Percentiles rank a stretch among this genome's conserved stretches.
Evolutionary conservation across 2,329 filamentous ascomycete genomes (phyloP).

Genomic region (Sporothrix luriei): DNA sequence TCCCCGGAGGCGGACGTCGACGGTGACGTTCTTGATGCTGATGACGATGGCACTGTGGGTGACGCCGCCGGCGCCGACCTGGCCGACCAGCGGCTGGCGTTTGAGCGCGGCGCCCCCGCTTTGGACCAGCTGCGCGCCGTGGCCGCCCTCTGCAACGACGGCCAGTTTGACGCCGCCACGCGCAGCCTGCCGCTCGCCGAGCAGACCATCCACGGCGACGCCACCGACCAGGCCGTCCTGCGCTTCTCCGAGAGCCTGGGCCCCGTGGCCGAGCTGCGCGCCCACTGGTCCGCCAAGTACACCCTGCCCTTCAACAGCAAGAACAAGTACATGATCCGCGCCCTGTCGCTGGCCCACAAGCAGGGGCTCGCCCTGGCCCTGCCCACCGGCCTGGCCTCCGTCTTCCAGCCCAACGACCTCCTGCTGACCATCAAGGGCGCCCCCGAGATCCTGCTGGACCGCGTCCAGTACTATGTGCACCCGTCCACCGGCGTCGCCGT

Average conservation of each 20-base stretch:
- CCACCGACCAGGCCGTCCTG: slow-evolving; percentile 74
- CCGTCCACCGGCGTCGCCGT: slow-evolving; percentile 55
- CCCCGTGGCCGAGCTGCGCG: slow-evolving; percentile 61
- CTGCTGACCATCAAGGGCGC: slow-evolving; percentile 78
- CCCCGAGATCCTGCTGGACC: slow-evolving; percentile 69
- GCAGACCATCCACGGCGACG: slow-evolving; percentile 71
- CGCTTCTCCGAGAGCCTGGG: slow-evolving; percentile 69
- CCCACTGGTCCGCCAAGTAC: slow-evolving; percentile 66
- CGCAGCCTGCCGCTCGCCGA: slow-evolving; percentile 60
- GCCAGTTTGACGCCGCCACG: slow-evolving; percentile 71
- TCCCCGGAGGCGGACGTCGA: background rate
- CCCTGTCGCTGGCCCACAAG: slow-evolving; percentile 51
- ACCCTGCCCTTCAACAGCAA: slow-evolving; percentile 78
- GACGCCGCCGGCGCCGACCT: slow-evolving; percentile 35
- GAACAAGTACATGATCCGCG: slow-evolving; percentile 78
- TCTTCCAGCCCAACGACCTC: slow-evolving; percentile 46
- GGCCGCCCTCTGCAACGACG: slow-evolving; percentile 71
- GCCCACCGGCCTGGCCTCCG: slow-evolving; percentile 42
- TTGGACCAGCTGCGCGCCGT: slow-evolving; percentile 63
- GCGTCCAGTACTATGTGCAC: slow-evolving; percentile 61
- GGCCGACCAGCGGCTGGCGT: slow-evolving; percentile 39
- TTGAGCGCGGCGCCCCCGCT: slow-evolving; percentile 37
- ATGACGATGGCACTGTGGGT: background rate
- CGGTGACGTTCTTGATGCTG: background rate
- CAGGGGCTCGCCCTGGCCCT: slow-evolving; percentile 46